These are phyloP conservation scores for Colletotrichum euphorbiae DNA, from an alignment of 2,329 filamentous ascomycete genomes.

Conservation along the genomic window DNA sequence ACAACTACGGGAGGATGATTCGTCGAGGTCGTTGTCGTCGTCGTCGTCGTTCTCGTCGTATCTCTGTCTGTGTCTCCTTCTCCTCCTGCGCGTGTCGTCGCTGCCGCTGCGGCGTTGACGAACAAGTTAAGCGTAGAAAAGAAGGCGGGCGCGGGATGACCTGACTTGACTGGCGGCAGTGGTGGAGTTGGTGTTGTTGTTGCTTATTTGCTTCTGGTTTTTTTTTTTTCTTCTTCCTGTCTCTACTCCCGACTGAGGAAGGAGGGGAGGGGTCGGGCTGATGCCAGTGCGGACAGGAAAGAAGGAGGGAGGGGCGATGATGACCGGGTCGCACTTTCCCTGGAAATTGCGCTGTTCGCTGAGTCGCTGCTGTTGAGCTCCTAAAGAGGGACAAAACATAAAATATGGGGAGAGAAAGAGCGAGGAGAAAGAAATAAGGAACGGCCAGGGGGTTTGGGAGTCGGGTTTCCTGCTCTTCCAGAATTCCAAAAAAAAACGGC, in stretches of 20 bases:
- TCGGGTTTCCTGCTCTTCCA: slow-evolving; percentile 8
- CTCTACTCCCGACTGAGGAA: slow-evolving; percentile 12
- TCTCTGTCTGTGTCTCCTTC: neutral
- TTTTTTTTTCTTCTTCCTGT: slow-evolving; percentile 1
- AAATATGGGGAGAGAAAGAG: slow-evolving; percentile 5
- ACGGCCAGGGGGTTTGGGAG: neutral
- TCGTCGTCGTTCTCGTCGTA: too few relatives aligned
- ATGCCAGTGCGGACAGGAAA: slow-evolving; percentile 33
- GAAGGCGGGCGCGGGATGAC: slow-evolving; percentile 30
- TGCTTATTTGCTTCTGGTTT: neutral
- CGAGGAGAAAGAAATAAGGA: slow-evolving; percentile 1
- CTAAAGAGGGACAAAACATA: slow-evolving; percentile 6
- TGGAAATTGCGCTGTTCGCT: slow-evolving; percentile 30
- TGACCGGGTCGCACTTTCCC: slow-evolving; percentile 34
- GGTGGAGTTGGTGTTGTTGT: slow-evolving; percentile 6
- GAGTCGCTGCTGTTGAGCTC: slow-evolving; percentile 26
- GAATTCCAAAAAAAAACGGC: neutral
- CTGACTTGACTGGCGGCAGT: neutral
- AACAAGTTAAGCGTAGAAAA: neutral
- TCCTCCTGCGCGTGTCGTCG: slow-evolving; percentile 14
- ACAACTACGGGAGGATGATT: neutral
- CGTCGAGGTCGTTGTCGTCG: too few relatives aligned
- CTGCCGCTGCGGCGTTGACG: neutral
- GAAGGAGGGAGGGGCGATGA: slow-evolving; percentile 33
- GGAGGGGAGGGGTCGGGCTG: slow-evolving; percentile 24